Evolutionary conservation across 352 stramenopile species (phyloP).

Genomic region (Phytopythium boreale): DNA sequence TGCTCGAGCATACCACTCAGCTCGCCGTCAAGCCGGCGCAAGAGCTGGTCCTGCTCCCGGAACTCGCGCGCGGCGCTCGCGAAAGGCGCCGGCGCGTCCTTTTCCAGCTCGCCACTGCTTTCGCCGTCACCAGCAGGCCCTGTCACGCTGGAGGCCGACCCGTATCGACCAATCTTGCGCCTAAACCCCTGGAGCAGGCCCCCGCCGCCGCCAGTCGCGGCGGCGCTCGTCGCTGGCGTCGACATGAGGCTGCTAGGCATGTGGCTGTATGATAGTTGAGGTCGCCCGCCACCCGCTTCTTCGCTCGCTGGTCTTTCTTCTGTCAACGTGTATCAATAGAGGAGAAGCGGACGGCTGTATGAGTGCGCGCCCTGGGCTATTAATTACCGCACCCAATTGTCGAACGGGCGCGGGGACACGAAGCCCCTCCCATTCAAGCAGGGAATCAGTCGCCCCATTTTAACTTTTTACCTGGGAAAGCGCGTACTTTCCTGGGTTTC

Average conservation of each 20-base stretch:
- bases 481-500: too few relatives aligned
- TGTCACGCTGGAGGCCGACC: conserved; percentile 1
- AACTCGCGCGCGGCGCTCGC: conserved; percentile 47
- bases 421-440: too few relatives aligned
- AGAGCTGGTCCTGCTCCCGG: conserved; percentile 40
- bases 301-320: too few relatives aligned
- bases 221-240: background rate
- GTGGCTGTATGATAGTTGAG: background rate
- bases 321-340: too few relatives aligned
- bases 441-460: too few relatives aligned
- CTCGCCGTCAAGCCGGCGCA: conserved; percentile 45
- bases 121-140: conserved; percentile 2
- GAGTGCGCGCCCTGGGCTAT: too few relatives aligned
- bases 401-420: too few relatives aligned
- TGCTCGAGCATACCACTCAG: conserved; percentile 52
- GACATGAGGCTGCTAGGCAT: conserved; percentile 1
- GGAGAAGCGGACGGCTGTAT: background rate
- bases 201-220: background rate
- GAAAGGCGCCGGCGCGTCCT: conserved; percentile 21
- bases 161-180: conserved; percentile 57
- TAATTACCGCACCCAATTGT: too few relatives aligned
- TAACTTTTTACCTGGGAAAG: too few relatives aligned
- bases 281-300: background rate
- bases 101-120: conserved; percentile 7
- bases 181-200: conserved; percentile 56